A percentile compares a stretch with the other conserved stretches of the same genome.
These are phyloP conservation scores for Calamus simplicifolius DNA, from an alignment of 176 grass and related monocot genomes.

Conservation along the genomic window DNA sequence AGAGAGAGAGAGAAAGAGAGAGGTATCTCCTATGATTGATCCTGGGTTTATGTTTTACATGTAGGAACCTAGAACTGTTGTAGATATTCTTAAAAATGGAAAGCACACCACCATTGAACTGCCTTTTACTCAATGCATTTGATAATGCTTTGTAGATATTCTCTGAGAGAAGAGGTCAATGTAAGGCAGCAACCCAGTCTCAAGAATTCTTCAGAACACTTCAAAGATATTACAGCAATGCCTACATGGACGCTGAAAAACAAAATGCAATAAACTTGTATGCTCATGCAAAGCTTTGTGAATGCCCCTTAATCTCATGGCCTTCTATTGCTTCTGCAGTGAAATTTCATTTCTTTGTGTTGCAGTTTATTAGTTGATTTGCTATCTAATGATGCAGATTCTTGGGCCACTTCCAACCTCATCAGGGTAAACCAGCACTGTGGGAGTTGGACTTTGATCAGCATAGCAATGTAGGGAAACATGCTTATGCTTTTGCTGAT, in stretches of 20 bases:
- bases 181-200: slow-evolving; percentile 63
- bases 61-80: no score
- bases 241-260: slow-evolving; percentile 86
- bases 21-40: no score
- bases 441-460: slow-evolving; percentile 76
- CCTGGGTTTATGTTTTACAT: no score
- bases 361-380: no score
- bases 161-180: slow-evolving; percentile 82
- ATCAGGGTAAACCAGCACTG: slow-evolving; percentile 55
- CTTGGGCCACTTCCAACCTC: slow-evolving; percentile 80
- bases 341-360: no score
- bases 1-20: no score
- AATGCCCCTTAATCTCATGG: no score
- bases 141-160: slow-evolving; percentile 66
- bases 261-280: slow-evolving; percentile 97
- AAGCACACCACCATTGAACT: background rate
- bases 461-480: slow-evolving; percentile 24
- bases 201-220: slow-evolving; percentile 87
- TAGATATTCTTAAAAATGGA: no score
- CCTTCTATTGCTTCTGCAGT: no score
- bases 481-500: slow-evolving; percentile 29
- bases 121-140: slow-evolving; percentile 25
- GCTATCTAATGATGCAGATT: slow-evolving; percentile 44
- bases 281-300: slow-evolving; percentile 12
- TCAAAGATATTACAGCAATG: slow-evolving; percentile 91